These are phyloP conservation scores for Phylloboletellus chloephorus DNA, from an alignment of 1,284 basidiomycete species.

Conservation along the genomic window DNA sequence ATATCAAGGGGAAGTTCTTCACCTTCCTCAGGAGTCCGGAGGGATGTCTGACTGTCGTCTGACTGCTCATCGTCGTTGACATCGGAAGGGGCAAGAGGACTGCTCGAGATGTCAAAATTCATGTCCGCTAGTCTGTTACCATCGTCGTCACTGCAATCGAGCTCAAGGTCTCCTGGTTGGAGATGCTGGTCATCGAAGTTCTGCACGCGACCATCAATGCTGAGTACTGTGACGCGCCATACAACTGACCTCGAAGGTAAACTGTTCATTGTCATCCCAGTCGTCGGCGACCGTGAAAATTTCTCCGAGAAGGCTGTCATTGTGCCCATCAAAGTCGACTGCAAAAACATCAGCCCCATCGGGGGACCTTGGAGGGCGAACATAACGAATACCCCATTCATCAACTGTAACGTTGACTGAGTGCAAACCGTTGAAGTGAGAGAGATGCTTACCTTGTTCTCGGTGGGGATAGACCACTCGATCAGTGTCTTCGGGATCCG, in stretches of 20 bases:
- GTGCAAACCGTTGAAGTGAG: slow-evolving; percentile 1
- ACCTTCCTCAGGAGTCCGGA: slow-evolving; percentile 26
- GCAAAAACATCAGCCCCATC: slow-evolving; percentile 23
- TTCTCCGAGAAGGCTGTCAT: slow-evolving; percentile 26
- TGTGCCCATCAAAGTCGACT: slow-evolving; percentile 21
- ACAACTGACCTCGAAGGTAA: slow-evolving; percentile 20
- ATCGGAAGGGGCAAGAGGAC: slow-evolving; percentile 25
- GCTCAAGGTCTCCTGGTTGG: slow-evolving; percentile 11
- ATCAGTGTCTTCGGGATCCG: slow-evolving; percentile 20
- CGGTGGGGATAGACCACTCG: slow-evolving; percentile 28
- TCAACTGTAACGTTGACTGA: slow-evolving; percentile 20
- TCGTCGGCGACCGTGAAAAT: slow-evolving; percentile 18
- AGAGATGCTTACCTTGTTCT: slow-evolving; percentile 17
- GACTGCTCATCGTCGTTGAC: slow-evolving; percentile 28
- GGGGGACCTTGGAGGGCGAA: slow-evolving; percentile 3
- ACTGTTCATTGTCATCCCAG: slow-evolving; percentile 27
- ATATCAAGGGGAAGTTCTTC: slow-evolving; percentile 15
- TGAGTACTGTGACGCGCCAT: neutral
- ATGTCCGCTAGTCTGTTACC: slow-evolving; percentile 9
- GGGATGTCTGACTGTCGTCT: slow-evolving; percentile 23
- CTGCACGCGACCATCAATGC: neutral
- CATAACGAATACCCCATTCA: slow-evolving; percentile 30
- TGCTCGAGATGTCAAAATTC: slow-evolving; percentile 22
- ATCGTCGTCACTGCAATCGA: slow-evolving; percentile 5
- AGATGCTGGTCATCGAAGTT: slow-evolving; percentile 5